Percentiles rank a stretch among this genome's conserved stretches.
phyloP scores from a whole-genome alignment of 345 rosid species.

The Psidium guajava region DNA sequence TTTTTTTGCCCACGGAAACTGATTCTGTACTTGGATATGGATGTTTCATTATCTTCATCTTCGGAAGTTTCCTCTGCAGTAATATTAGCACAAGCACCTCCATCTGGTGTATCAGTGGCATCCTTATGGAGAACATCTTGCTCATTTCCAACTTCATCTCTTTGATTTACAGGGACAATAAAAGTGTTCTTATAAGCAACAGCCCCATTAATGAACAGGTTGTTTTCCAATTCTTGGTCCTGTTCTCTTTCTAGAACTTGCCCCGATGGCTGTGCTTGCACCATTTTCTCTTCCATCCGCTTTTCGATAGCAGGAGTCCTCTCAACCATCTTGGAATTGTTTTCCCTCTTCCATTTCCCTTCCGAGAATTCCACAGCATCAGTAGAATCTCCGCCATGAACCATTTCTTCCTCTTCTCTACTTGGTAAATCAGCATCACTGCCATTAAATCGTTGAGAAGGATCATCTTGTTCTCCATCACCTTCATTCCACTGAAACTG shows the following conservation, averaged over 20 bases:
- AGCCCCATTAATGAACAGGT: neutral
- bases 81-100: slow-evolving; percentile 6
- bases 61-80: slow-evolving; percentile 10
- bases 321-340: neutral
- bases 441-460: slow-evolving; percentile 1
- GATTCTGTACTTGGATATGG: slow-evolving; percentile 3
- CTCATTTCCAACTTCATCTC: neutral
- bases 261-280: neutral
- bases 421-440: neutral
- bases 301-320: slow-evolving; percentile 1
- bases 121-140: slow-evolving; percentile 11
- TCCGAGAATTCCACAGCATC: neutral
- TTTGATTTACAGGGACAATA: neutral
- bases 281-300: slow-evolving; percentile 2
- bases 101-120: neutral
- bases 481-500: slow-evolving; percentile 1
- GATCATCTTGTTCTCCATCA: neutral
- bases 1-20: slow-evolving; percentile 4
- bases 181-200: neutral
- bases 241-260: slow-evolving; percentile 7
- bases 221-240: slow-evolving; percentile 1
- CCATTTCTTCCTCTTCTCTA: slow-evolving; percentile 12
- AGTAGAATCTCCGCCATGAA: neutral
- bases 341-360: neutral
- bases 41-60: slow-evolving; percentile 12